A percentile compares a stretch with the other conserved stretches of the same genome.
Conservation (phyloP, 1,284 basidiomycete genomes). For the Hymenochaete sp. region DNA sequence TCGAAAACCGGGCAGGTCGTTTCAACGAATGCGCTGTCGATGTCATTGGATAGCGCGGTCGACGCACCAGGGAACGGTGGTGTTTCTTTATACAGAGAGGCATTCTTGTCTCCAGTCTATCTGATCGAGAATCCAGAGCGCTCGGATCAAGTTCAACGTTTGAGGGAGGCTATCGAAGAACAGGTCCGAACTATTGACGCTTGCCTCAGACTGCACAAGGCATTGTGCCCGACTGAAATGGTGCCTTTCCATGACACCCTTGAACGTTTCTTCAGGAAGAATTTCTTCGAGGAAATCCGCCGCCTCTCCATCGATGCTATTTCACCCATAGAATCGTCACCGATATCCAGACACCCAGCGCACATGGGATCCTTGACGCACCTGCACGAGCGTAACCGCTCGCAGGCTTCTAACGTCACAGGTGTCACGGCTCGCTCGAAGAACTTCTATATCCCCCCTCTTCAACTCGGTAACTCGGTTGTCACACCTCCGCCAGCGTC, state of each 20-base stretch:
- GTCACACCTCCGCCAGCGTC: slow-evolving; percentile 39
- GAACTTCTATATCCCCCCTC: slow-evolving; percentile 36
- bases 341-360: slow-evolving; percentile 32
- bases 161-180: slow-evolving; percentile 71
- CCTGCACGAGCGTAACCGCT: slow-evolving; percentile 16
- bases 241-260: slow-evolving; percentile 86
- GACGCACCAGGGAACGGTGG: slow-evolving; percentile 77
- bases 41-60: slow-evolving; percentile 81
- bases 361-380: slow-evolving; percentile 34
- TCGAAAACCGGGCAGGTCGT: slow-evolving; percentile 66
- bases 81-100: slow-evolving; percentile 67
- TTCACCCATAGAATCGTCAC: slow-evolving; percentile 20
- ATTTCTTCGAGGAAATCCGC: slow-evolving; percentile 82
- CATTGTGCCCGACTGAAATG: slow-evolving; percentile 81
- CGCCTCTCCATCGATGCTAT: slow-evolving; percentile 45
- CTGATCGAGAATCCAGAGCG: slow-evolving; percentile 62
- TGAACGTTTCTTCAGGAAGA: slow-evolving; percentile 82
- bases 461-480: slow-evolving; percentile 27
- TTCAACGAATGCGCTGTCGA: slow-evolving; percentile 79
- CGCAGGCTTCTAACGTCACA: slow-evolving; percentile 26
- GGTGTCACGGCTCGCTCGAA: slow-evolving; percentile 26
- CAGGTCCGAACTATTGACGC: slow-evolving; percentile 80
- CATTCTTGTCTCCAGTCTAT: slow-evolving; percentile 73
- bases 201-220: slow-evolving; percentile 76
- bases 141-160: slow-evolving; percentile 57